Evolutionary conservation across 106 monocot genomes (phyloP), one percentile per base, ranked within the genome.

Genomic region (Dactylorhiza incarnata): DNA sequence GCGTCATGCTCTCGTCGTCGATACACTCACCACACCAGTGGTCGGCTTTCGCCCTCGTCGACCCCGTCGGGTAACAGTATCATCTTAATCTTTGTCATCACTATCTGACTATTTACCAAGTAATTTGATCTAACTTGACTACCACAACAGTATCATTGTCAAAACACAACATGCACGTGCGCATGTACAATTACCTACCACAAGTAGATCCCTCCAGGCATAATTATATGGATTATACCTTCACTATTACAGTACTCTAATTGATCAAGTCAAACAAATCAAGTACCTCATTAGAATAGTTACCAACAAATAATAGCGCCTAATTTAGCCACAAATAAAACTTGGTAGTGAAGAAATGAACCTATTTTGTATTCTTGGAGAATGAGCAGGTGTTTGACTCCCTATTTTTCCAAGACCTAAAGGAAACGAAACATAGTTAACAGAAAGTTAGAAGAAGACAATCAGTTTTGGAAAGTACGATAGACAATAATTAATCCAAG

Each of bases 331-430:
- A 45, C 45, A 45, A 58, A 46, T 43, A 69, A 45, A 46, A 26
- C 19, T 22, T 26, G 45, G 45, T 44, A n/a, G 45, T 69, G 45
- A 77, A n/a, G 49, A 16, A 29, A 69, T 52, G 24, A 78, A 92
- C 92, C 86, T 87, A 67, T 73, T 37, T 8, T 74, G 71, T 62
- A 78, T 49, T 51, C 50, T 82, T 53, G 93, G 93, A 48, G 93
- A 88, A 62, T 78, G 90, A 77, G 81, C 73, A 81, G 88, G 93
- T 20, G 93, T 90, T 76, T 79, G 75, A 62, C 80, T 81, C 45
- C 84, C 81, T 48, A 94, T 73, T 78, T 88, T 86, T 58, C 93
- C 93, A 78, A 94, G 88, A 78, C 93, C 93, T 94, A 74, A 53
- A 20, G 29, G 29, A 85, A 68, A 55, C 16, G 78, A 78, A 10